Percentiles rank a stretch among this genome's conserved stretches.
These are phyloP conservation scores for Myxozyma udenii DNA, from an alignment of 805 yeast species.

Conservation along the genomic window DNA sequence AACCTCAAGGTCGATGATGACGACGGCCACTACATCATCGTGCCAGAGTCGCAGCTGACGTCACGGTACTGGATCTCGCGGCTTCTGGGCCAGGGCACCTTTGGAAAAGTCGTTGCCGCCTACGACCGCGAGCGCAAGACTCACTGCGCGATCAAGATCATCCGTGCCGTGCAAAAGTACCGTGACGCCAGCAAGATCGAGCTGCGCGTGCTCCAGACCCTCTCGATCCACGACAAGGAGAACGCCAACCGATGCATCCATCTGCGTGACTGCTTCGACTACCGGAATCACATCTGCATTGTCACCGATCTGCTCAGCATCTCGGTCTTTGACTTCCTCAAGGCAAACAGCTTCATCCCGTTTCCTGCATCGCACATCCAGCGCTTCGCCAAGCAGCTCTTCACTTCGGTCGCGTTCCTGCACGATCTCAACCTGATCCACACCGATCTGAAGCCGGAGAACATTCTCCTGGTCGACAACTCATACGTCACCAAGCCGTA, in stretches of 20 bases:
- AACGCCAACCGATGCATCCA: conserved; percentile 77
- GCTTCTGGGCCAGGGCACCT: conserved; percentile 86
- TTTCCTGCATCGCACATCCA: conserved; percentile 94
- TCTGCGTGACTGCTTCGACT: conserved; percentile 85
- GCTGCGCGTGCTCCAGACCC: conserved; percentile 71
- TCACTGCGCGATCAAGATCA: conserved; percentile 85
- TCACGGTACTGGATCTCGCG: conserved; percentile 54
- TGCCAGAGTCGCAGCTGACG: conserved; percentile 39
- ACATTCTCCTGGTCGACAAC: conserved; percentile 66
- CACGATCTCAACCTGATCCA: conserved; percentile 90
- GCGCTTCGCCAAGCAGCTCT: conserved; percentile 78
- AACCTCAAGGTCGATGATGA: conserved; percentile 35
- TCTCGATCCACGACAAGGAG: conserved; percentile 66
- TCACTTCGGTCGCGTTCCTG: conserved; percentile 75
- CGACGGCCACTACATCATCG: conserved; percentile 41
- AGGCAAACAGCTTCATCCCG: conserved; percentile 76
- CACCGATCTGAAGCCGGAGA: conserved; percentile 96
- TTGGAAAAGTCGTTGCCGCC: conserved; percentile 87
- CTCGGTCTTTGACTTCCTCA: conserved; percentile 86
- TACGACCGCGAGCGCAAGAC: conserved; percentile 58
- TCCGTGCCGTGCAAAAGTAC: conserved; percentile 87
- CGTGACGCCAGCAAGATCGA: conserved; percentile 95
- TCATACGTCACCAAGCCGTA: conserved; percentile 42
- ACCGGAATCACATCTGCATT: conserved; percentile 87
- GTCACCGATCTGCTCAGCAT: conserved; percentile 84